A percentile compares a stretch with the other conserved stretches of the same genome.
phyloP scores from a whole-genome alignment of 345 rosid species.

The Sonneratia alba region DNA sequence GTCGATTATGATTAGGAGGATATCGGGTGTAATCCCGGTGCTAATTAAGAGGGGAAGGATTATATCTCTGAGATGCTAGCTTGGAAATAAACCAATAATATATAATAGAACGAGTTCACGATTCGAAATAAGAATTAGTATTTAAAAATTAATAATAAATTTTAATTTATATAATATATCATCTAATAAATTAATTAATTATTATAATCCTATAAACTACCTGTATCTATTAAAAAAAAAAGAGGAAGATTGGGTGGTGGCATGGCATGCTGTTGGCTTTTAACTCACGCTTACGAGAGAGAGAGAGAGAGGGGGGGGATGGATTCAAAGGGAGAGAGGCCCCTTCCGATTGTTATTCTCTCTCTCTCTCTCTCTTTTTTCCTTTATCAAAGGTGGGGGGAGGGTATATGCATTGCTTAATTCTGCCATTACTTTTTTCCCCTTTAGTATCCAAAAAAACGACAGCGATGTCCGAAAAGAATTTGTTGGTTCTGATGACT shows the following conservation, averaged over 20 bases:
- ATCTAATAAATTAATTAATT: too few species aligned
- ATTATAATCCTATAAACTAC: too few species aligned
- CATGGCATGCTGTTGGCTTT: neutral
- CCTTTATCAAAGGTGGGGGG: neutral
- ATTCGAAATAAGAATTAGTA: too few species aligned
- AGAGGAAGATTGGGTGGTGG: neutral
- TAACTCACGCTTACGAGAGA: neutral
- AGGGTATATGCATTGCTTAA: constrained; percentile 8
- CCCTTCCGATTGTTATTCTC: neutral
- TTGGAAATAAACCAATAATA: too few species aligned
- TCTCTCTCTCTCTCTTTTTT: neutral
- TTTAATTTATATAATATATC: too few species aligned
- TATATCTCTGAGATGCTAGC: too few species aligned
- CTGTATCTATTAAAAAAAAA: too few species aligned
- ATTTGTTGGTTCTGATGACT: constrained; percentile 3
- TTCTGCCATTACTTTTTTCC: constrained; percentile 2
- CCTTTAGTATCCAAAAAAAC: constrained; percentile 5
- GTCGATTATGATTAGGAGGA: neutral
- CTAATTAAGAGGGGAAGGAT: neutral
- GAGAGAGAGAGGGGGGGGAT: neutral
- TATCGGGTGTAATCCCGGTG: neutral
- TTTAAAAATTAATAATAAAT: too few species aligned
- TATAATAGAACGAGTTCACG: too few species aligned
- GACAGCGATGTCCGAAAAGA: constrained; percentile 5
- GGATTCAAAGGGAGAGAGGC: neutral